Conservation (phyloP, 257 asterid species). For the Penstemon newberryi region DNA sequence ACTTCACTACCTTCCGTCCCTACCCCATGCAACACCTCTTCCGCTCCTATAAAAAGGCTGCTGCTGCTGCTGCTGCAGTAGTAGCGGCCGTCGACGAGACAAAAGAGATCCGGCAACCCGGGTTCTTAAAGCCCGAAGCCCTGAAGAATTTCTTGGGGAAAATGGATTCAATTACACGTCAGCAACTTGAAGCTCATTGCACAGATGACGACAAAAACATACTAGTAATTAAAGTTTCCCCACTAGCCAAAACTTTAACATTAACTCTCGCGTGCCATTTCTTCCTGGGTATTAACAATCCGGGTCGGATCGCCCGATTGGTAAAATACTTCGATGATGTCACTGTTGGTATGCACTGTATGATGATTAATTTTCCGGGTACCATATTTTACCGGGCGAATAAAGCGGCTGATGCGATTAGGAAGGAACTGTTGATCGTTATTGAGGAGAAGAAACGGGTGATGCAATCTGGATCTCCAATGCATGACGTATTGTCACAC, state of each 20-base stretch:
- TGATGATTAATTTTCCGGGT: constrained; percentile 55
- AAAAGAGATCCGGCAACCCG: constrained; percentile 54
- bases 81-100: constrained; percentile 27
- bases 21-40: constrained; percentile 59
- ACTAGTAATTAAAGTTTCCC: constrained; percentile 34
- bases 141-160: constrained; percentile 42
- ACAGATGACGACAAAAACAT: constrained; percentile 28
- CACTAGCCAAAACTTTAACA: constrained; percentile 52
- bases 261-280: constrained; percentile 55
- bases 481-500: constrained; percentile 43
- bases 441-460: constrained; percentile 58
- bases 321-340: constrained; percentile 55
- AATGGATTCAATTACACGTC: constrained; percentile 46
- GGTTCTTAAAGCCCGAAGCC: constrained; percentile 69
- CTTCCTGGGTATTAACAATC: constrained; percentile 50
- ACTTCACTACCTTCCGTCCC: constrained; percentile 62
- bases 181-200: constrained; percentile 39
- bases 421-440: constrained; percentile 53
- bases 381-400: constrained; percentile 51
- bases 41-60: constrained; percentile 49
- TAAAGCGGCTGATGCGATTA: constrained; percentile 54
- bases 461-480: constrained; percentile 32
- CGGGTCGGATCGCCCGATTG: constrained; percentile 45
- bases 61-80: constrained; percentile 6
- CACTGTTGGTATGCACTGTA: constrained; percentile 56